Evolutionary conservation across 345 rosid genomes (phyloP).

Genomic region (Toxicodendron radicans): DNA sequence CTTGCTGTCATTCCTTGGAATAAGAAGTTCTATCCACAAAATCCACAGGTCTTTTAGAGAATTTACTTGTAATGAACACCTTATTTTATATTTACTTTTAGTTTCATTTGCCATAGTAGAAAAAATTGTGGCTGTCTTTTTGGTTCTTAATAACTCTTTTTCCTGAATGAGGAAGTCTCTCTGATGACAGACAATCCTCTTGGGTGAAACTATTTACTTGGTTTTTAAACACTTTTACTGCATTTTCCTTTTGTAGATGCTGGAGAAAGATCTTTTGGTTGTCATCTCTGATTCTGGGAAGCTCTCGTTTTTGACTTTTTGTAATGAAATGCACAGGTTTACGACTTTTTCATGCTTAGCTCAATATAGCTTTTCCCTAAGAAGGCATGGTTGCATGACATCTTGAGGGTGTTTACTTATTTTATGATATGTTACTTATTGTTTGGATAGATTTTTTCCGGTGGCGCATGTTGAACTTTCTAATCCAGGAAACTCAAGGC

Average conservation of each 20-base stretch:
- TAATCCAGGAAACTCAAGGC: slow-evolving; percentile 74
- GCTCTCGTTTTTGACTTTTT: slow-evolving; percentile 87
- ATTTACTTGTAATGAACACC: slow-evolving; percentile 4
- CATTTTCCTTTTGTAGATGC: slow-evolving; percentile 46
- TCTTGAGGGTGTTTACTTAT: slow-evolving; percentile 16
- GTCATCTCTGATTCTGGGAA: slow-evolving; percentile 98
- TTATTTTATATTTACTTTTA: not conserved
- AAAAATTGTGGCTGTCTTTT: not conserved
- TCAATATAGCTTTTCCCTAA: slow-evolving; percentile 17
- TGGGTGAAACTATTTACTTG: not conserved
- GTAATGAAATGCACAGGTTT: slow-evolving; percentile 97
- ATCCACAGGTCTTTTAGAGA: slow-evolving; percentile 47
- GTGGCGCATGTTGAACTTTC: slow-evolving; percentile 81
- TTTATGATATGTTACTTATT: slow-evolving; percentile 16
- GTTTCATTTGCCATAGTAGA: slow-evolving; percentile 1
- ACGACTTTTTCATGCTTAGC: slow-evolving; percentile 19
- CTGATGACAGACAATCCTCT: not conserved
- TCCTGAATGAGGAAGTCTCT: slow-evolving; percentile 8
- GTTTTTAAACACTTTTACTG: slow-evolving; percentile 8
- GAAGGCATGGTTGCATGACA: slow-evolving; percentile 7
- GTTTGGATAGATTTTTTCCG: slow-evolving; percentile 79
- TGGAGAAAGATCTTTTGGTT: slow-evolving; percentile 77
- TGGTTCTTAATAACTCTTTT: not conserved
- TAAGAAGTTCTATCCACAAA: slow-evolving; percentile 40
- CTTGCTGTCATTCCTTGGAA: slow-evolving; percentile 73